Evolutionary conservation across 306 rosid species (phyloP).

Genomic region (Cucumis hystrix): DNA sequence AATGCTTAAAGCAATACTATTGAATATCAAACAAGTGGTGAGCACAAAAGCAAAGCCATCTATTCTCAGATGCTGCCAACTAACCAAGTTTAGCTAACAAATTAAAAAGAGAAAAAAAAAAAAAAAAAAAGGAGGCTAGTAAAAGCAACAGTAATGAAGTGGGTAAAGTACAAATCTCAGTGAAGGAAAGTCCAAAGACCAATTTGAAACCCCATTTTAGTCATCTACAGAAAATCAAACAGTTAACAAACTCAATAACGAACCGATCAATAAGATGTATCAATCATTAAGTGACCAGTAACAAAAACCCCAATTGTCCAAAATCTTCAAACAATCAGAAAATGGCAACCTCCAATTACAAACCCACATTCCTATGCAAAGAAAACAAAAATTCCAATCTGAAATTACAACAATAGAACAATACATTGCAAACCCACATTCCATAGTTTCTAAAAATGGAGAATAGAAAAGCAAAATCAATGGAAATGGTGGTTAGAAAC

Average conservation of each 20-base stretch:
- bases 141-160: not conserved
- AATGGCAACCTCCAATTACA: not conserved
- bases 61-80: not conserved
- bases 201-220: not conserved
- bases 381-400: no score
- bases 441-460: conserved; percentile 2
- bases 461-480: not conserved
- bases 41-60: not conserved
- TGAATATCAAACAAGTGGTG: not conserved
- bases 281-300: not conserved
- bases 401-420: not conserved
- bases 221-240: conserved; percentile 1
- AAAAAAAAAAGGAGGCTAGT: not conserved
- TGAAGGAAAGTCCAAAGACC: not conserved
- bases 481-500: conserved; percentile 22
- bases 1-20: not conserved
- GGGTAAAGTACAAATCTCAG: not conserved
- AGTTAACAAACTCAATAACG: not conserved
- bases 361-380: not conserved
- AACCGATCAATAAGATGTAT: not conserved
- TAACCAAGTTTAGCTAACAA: not conserved
- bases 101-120: not conserved
- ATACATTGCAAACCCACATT: not conserved
- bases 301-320: not conserved
- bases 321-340: not conserved